Percentiles rank a stretch among this genome's conserved stretches.
Evolutionary conservation across 2,329 filamentous ascomycete genomes (phyloP).

Genomic region (Botrytis medusae): DNA sequence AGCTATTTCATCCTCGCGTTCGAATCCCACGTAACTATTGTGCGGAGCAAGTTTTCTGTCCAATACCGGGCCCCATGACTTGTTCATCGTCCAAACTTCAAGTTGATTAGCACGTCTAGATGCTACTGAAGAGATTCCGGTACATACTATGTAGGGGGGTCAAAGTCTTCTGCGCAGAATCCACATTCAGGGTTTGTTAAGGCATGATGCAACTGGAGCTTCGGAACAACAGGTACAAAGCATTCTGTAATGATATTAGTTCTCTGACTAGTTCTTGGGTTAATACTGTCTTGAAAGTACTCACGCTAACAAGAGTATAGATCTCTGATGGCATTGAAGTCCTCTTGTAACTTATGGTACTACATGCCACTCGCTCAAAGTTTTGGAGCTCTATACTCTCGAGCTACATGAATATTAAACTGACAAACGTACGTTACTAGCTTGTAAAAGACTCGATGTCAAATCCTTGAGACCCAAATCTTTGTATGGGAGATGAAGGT

Average conservation of each 20-base stretch:
- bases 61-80: neutral
- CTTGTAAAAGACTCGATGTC: neutral
- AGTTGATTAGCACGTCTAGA: neutral
- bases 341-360: neutral
- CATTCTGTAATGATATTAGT: neutral
- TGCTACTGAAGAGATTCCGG: neutral
- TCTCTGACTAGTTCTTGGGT: neutral
- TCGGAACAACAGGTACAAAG: neutral
- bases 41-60: neutral
- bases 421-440: neutral
- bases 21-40: neutral
- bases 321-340: too few relatives aligned
- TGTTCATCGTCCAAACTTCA: neutral
- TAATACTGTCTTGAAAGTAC: too few relatives aligned
- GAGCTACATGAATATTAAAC: neutral
- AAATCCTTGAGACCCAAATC: neutral
- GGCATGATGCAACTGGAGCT: neutral
- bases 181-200: conserved; percentile 9
- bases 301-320: rapidly evolving
- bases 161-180: neutral
- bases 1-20: neutral
- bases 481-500: neutral
- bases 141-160: neutral
- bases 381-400: neutral
- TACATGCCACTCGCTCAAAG: neutral